These are phyloP conservation scores for Chaetomium globosum DNA, from an alignment of 2,329 filamentous ascomycete species.

Conservation along the genomic window DNA sequence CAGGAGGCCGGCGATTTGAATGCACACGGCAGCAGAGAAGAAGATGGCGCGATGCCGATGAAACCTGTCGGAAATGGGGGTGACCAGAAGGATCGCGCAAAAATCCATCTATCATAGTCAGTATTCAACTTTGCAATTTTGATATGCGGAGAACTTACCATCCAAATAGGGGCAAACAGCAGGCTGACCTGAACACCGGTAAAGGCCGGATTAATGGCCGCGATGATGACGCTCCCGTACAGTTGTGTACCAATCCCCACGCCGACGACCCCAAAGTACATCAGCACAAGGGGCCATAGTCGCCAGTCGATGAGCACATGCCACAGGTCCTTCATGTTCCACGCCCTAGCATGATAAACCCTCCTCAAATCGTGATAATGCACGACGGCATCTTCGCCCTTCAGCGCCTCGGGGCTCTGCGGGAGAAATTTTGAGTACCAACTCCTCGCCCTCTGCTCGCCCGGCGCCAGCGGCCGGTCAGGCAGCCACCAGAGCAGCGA, in stretches of 20 bases:
- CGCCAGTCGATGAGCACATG: constrained; percentile 81
- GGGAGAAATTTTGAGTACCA: constrained; percentile 69
- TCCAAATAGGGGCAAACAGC: constrained; percentile 89
- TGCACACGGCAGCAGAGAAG: constrained; percentile 73
- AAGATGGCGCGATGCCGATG: constrained; percentile 77
- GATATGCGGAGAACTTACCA: constrained; percentile 57
- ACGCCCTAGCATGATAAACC: constrained; percentile 75
- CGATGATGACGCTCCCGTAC: constrained; percentile 85
- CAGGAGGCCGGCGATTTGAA: constrained; percentile 82
- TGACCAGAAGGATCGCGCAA: constrained; percentile 81
- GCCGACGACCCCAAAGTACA: constrained; percentile 95
- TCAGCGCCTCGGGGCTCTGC: constrained; percentile 68
- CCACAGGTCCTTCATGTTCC: constrained; percentile 71
- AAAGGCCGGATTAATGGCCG: constrained; percentile 72
- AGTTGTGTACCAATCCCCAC: constrained; percentile 89
- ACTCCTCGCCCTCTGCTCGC: constrained; percentile 56
- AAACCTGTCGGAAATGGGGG: constrained; percentile 84
- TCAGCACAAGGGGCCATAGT: constrained; percentile 80
- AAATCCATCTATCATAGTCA: constrained; percentile 70
- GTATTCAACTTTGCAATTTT: constrained; percentile 18
- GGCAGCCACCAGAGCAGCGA: constrained; percentile 86
- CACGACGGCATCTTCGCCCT: constrained; percentile 73
- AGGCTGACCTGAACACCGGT: constrained; percentile 76
- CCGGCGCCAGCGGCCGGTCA: constrained; percentile 75
- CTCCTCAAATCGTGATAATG: constrained; percentile 82